Base-by-base conservation (phyloP, 129 eudicot genomes). In the Mikania micrantha region DNA sequence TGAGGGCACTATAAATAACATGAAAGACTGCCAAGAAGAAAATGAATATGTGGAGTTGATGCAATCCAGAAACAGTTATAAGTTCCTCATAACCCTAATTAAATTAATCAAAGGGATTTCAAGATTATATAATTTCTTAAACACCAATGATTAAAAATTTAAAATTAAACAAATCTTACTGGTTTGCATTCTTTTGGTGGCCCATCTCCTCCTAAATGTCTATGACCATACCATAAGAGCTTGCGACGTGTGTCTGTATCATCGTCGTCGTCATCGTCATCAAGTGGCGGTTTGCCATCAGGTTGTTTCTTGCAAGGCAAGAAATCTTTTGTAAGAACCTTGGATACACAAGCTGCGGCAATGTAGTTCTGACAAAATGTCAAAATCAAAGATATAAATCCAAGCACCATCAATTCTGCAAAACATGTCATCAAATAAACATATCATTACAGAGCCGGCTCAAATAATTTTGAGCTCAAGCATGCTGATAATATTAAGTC, bases 321-420 rank as follows among this genome's bases (percentile, higher is more conserved):
- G 92, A 93, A 84, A 22, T 90, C 86, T 70, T 86, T 60, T 9
- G 86, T 90, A 40, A 76, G 44, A 16, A 79, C 52, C 20, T 54
- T 69, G 3, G 95, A 87, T 66, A 93, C 81, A 75, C 98, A 93
- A 13, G 89, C 38, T 3, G 54, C 16, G 16, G 90, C 74, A 52
- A 93, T 93, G 84, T 73, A 80, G 72, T 67, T 82, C 74, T 93
- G 98, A 60, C 95, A 84, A 60, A 93, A 93, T 42, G 88, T 81
- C 68, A 93, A 66, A 35, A 79, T 72, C 31, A 93, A 74, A 10
- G 98, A 93, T 76, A 93, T 93, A 76, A 93, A 93, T 40, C 98
- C 98, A 19, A 93, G 87, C 69, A 93, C 74, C 98, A 93, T 93
- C 71, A 93, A 84, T 83, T 93, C 98, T 93, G 98, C 77, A 82